These are phyloP conservation scores for Cordyceps pruinosa DNA, from an alignment of 2,329 filamentous ascomycete genomes.

Conservation along the genomic window DNA sequence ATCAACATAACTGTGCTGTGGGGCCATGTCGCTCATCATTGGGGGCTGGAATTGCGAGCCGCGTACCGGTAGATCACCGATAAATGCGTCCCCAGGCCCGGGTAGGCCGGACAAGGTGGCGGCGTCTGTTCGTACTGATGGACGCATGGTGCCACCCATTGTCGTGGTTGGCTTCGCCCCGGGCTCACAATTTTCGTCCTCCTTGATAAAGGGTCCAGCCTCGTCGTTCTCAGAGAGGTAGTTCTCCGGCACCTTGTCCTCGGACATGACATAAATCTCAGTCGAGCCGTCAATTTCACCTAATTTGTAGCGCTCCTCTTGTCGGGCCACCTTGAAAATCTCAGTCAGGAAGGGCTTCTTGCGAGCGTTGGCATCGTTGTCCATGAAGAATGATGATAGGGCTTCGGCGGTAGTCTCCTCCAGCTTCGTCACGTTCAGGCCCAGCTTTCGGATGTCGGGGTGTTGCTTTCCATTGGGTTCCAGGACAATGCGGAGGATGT, in stretches of 20 bases:
- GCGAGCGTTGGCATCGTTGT: slow-evolving; percentile 47
- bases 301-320: slow-evolving; percentile 49
- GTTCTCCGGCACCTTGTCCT: slow-evolving; percentile 43
- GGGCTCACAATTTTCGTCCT: slow-evolving; percentile 34
- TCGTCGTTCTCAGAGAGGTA: slow-evolving; percentile 43
- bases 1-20: slow-evolving; percentile 37
- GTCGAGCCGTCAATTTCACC: slow-evolving; percentile 48
- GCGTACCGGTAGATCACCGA: slow-evolving; percentile 39
- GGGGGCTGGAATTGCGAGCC: slow-evolving; percentile 35
- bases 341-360: slow-evolving; percentile 53
- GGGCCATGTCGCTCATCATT: slow-evolving; percentile 35
- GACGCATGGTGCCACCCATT: slow-evolving; percentile 18
- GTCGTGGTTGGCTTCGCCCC: slow-evolving; percentile 30
- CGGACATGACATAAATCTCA: slow-evolving; percentile 43
- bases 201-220: slow-evolving; percentile 31
- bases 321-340: slow-evolving; percentile 53
- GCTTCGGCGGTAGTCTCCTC: slow-evolving; percentile 53
- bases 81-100: slow-evolving; percentile 29
- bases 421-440: slow-evolving; percentile 47
- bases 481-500: slow-evolving; percentile 53
- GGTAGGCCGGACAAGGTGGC: slow-evolving; percentile 18
- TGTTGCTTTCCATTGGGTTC: slow-evolving; percentile 45
- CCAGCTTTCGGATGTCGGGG: slow-evolving; percentile 44
- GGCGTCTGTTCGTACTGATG: slow-evolving; percentile 10
- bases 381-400: slow-evolving; percentile 50